Base-by-base conservation (phyloP, 352 stramenopile species). In the Phytophthora kernoviae region DNA sequence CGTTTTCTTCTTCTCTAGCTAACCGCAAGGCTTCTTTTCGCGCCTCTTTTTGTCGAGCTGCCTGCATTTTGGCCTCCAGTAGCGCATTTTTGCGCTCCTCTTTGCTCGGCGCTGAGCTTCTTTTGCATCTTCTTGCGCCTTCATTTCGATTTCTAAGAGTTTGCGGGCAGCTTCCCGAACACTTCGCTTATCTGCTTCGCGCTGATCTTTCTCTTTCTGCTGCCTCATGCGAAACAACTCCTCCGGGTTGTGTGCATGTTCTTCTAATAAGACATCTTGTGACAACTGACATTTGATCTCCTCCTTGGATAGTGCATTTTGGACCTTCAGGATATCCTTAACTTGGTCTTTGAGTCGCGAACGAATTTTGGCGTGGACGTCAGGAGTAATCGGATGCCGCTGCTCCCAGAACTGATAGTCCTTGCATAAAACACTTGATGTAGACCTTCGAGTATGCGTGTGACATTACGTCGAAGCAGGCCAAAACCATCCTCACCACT, bases 361-460 rank as follows among this genome's bases (percentile, higher is more conserved):
- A 3, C 81, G 81, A 42, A 90, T 54, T 34, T 90, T 91, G 2
- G 73, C 53, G 55, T 91, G 81, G 2, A 80, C 68, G 12, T 90
- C 76, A 8, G 76, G 65, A 22, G 73, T 78, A 11, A 91, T 77
- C 5, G 78, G 61, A 61, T 94, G 80, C 3, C 84, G 78, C 48
- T 91, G 78, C 65, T 94, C 84, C 86, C 84, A 94, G n/a, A 94
- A 91, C 36, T 90, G 80, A 60, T 94, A 94, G 46, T 90, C 81
- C 21, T 24, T 68, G 50, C 86, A 94, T 22, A 67, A 67, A 0
- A 90, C 15, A 91, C 84, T 36, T 77, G 75, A 32, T 79, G 77
- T 9, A 90, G 61, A 18, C 86, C 86, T 75, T 94, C 86, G 8
- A 94, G 44, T 2, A 90, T 65, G 10, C 83, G 75, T n/a, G 74